A percentile compares a stretch with the other conserved stretches of the same genome.
phyloP scores from a whole-genome alignment of 2,329 filamentous ascomycete species.

The Aspergillus cejpii region DNA sequence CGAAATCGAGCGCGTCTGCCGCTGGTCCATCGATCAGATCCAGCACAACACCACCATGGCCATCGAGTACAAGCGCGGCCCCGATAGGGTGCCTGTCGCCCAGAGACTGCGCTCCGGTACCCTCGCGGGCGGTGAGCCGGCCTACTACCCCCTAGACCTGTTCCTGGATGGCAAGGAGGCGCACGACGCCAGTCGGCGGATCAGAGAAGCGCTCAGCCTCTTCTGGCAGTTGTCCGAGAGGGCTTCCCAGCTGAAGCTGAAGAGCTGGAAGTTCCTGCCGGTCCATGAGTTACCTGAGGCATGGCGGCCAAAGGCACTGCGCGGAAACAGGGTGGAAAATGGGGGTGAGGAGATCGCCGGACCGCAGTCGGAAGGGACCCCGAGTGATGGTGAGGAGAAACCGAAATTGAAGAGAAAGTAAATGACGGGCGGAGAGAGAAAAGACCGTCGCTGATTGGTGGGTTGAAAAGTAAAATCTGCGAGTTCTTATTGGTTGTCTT shows the following conservation, averaged over 20 bases:
- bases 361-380: too few species aligned
- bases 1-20: constrained; percentile 25
- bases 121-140: constrained; percentile 3
- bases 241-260: constrained; percentile 5
- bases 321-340: background rate
- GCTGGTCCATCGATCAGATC: constrained; percentile 20
- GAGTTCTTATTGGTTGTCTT: too few species aligned
- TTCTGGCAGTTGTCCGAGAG: constrained; percentile 14
- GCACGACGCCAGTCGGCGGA: constrained; percentile 13
- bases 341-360: background rate
- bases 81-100: background rate
- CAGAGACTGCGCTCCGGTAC: constrained; percentile 14
- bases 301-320: constrained; percentile 7
- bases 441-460: too few species aligned
- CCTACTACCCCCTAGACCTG: constrained; percentile 13
- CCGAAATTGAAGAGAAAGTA: too few species aligned
- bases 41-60: constrained; percentile 24
- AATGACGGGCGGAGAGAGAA: too few species aligned
- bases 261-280: constrained; percentile 18
- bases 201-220: constrained; percentile 11
- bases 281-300: constrained; percentile 10
- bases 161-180: constrained; percentile 13
- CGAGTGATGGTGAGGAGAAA: too few species aligned
- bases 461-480: too few species aligned
- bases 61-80: constrained; percentile 12